Evolutionary conservation across 1,139 yeast genomes (phyloP), one percentile per base, ranked within the genome.

Genomic region (Taphrina confusa): DNA sequence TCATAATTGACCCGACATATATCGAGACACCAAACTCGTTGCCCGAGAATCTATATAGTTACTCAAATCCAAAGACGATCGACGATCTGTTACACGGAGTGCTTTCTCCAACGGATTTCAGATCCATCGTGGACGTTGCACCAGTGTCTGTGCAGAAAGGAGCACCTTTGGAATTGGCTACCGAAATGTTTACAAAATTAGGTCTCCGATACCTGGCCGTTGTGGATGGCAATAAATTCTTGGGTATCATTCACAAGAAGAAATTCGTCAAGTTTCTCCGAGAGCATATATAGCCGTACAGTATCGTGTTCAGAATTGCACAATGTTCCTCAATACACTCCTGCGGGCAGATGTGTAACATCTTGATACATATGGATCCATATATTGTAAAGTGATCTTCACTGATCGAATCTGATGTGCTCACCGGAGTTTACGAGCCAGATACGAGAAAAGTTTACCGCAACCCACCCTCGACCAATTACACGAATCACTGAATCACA

Each of bases 191-290:
- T 20, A 40, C 44, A 16, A 58, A 58, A 40, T 54, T 58, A 25
- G 61, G 61, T 6, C 28, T 58, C 5, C 56, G 61, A 25, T 59
- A 59, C 27, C 30, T 59, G 28, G 58, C 61, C 20, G 55, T 59
- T 12, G 31, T 52, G 46, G 62, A 59, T 22, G 59, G 55, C 1
- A 12, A 42, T 22, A 34, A 45, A 27, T 46, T 54, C 22, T 23
- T 45, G 36, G 62, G 62, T 2, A 40, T 39, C 31, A 52, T 52
- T 20, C 57, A 52, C 27, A 52, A 52, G 57, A 39, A 44, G 40
- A 22, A 33, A 4, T 40, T 52, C 16, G 45, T 52, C 23, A 37
- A 39, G 20, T 52, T 40, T 28, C 22, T 52, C 49, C 12, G 50
- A 30, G 50, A 27, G 6, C 31, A 27, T 12, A n/a, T 25, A 18